Percentiles rank a stretch among this genome's conserved stretches.
Conservation (phyloP, 345 rosid species). For the Lenwebbia sp. region DNA sequence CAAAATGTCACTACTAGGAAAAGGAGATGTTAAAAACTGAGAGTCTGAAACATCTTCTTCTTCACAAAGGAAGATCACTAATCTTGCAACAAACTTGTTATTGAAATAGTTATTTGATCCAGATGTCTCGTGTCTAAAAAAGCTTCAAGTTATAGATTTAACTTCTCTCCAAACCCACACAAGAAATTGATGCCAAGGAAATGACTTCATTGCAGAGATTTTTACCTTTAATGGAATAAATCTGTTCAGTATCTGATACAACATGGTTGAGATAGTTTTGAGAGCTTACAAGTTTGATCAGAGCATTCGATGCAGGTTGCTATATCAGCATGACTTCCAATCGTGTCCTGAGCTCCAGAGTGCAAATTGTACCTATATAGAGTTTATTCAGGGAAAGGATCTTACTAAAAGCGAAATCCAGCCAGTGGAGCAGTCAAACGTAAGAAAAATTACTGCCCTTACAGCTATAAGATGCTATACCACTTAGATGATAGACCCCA, state of each 20-base stretch:
- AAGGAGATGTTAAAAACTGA: background rate
- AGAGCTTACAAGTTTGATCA: slow-evolving; percentile 46
- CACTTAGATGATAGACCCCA: background rate
- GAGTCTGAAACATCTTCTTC: background rate
- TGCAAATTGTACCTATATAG: slow-evolving; percentile 48
- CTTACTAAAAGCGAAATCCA: background rate
- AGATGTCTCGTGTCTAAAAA: background rate
- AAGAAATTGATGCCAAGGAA: background rate
- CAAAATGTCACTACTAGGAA: background rate
- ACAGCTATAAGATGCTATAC: background rate
- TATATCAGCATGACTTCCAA: slow-evolving; percentile 68
- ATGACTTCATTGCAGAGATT: background rate
- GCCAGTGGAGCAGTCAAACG: background rate
- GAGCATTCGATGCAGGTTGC: slow-evolving; percentile 59
- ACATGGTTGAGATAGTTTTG: background rate
- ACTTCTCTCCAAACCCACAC: background rate
- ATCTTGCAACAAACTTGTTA: background rate
- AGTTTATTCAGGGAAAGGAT: background rate
- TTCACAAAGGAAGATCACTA: background rate
- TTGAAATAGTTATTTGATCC: background rate
- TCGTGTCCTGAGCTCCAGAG: slow-evolving; percentile 19
- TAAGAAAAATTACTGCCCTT: background rate
- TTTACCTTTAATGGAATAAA: background rate
- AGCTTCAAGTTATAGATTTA: background rate
- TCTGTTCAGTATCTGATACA: background rate